phyloP scores from a whole-genome alignment of 345 rosid genomes.

The Balakata baccata region DNA sequence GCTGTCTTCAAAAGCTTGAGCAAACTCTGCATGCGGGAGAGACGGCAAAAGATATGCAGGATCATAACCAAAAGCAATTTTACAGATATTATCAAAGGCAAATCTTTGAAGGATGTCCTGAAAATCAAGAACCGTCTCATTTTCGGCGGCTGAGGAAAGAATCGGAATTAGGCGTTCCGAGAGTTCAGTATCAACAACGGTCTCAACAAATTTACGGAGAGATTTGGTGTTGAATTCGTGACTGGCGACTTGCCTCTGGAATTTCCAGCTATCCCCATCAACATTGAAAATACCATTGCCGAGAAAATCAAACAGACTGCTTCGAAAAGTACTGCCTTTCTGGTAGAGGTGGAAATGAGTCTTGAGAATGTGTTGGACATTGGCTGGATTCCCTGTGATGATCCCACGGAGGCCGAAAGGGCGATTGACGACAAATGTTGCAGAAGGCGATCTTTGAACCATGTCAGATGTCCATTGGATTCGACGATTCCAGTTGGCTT shows the following conservation, averaged over 20 bases:
- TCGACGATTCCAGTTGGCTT: slow-evolving; percentile 41
- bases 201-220: slow-evolving; percentile 56
- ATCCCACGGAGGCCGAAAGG: slow-evolving; percentile 33
- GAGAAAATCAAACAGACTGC: slow-evolving; percentile 48
- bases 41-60: slow-evolving; percentile 49
- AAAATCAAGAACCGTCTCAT: slow-evolving; percentile 36
- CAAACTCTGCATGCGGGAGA: slow-evolving; percentile 38
- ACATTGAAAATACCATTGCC: slow-evolving; percentile 70
- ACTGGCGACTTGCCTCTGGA: slow-evolving; percentile 71
- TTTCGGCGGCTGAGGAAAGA: slow-evolving; percentile 37
- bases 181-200: slow-evolving; percentile 53
- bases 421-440: slow-evolving; percentile 44
- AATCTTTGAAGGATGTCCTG: slow-evolving; percentile 65
- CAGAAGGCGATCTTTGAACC: slow-evolving; percentile 44
- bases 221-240: slow-evolving; percentile 72
- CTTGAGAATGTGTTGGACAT: slow-evolving; percentile 63
- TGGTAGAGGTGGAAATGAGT: slow-evolving; percentile 51
- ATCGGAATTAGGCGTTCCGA: slow-evolving; percentile 53
- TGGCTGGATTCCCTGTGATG: slow-evolving; percentile 60
- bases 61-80: slow-evolving; percentile 67
- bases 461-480: slow-evolving; percentile 53
- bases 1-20: slow-evolving; percentile 48
- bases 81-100: slow-evolving; percentile 67
- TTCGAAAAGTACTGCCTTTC: slow-evolving; percentile 39
- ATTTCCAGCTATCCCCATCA: slow-evolving; percentile 62